Evolutionary conservation across 371 early-diverging fungal genomes (phyloP).

Genomic region (Gilbertella persicaria): DNA sequence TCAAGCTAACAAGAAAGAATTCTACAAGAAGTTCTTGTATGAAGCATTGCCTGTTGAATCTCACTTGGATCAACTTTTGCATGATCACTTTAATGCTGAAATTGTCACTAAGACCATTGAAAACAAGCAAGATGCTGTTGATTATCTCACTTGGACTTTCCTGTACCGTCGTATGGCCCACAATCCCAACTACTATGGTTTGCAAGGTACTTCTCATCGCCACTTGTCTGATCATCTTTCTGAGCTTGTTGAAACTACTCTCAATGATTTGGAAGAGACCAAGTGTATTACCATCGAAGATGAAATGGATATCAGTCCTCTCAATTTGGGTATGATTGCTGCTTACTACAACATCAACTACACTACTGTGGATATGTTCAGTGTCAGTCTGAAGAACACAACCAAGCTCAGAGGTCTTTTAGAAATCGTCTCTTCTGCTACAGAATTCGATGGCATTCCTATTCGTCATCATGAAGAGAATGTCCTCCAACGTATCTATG

Average conservation of each 20-base stretch:
- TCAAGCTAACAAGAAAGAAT: conserved; percentile 90
- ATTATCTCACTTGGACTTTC: conserved; percentile 97
- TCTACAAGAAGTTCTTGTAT: conserved; percentile 94
- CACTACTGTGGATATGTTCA: conserved; percentile 91
- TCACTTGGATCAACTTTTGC: conserved; percentile 84
- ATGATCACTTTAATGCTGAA: conserved; percentile 96
- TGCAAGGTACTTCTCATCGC: conserved; percentile 84
- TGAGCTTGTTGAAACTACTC: conserved; percentile 90
- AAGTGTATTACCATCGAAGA: conserved; percentile 90
- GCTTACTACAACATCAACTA: conserved; percentile 96
- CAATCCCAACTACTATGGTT: conserved; percentile 96
- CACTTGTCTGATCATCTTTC: conserved; percentile 93
- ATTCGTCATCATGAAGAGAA: conserved; percentile 92
- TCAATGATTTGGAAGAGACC: conserved; percentile 81
- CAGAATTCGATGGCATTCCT: conserved; percentile 90
- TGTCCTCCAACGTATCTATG: conserved; percentile 77
- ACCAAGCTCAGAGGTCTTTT: conserved; percentile 91
- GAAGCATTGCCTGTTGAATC: conserved; percentile 96
- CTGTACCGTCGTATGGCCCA: conserved; percentile 91
- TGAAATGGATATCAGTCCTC: conserved; percentile 79
- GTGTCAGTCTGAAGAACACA: conserved; percentile 78
- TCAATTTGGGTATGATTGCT: conserved; percentile 97
- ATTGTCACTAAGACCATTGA: conserved; percentile 92
- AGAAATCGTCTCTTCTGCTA: conserved; percentile 89
- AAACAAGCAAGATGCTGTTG: conserved; percentile 98